Conservation (phyloP, 257 asterid species). For the Asclepias syriaca region DNA sequence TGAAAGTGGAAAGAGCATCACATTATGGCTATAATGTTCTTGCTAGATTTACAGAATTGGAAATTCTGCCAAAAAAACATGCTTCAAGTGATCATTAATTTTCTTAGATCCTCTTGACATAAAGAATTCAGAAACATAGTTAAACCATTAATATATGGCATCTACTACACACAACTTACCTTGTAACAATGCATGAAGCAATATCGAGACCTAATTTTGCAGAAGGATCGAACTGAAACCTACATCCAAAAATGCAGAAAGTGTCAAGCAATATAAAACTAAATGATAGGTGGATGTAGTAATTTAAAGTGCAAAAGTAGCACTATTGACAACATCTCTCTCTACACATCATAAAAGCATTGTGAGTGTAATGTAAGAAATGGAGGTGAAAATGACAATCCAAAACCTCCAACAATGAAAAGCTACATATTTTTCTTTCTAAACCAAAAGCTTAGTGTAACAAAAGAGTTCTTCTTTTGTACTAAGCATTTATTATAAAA, state of each 20-base stretch:
- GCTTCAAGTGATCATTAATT: background rate
- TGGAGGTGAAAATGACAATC: background rate
- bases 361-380: background rate
- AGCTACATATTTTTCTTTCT: background rate
- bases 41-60: conserved; percentile 13
- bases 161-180: conserved; percentile 40
- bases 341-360: background rate
- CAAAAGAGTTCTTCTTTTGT: background rate
- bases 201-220: conserved; percentile 81
- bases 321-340: background rate
- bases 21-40: background rate
- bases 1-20: conserved; percentile 21
- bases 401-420: background rate
- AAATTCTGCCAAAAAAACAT: conserved; percentile 6
- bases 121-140: conserved; percentile 4
- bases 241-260: conserved; percentile 27
- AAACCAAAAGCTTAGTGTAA: background rate
- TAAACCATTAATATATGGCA: conserved; percentile 11
- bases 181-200: conserved; percentile 84
- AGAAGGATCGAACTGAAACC: conserved; percentile 88
- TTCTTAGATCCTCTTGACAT: conserved; percentile 12
- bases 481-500: background rate
- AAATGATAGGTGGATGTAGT: background rate
- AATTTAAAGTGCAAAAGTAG: background rate
- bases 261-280: conserved; percentile 13